phyloP scores from a whole-genome alignment of 2,329 filamentous ascomycete species.

The Ophiosphaerella herpotricha region DNA sequence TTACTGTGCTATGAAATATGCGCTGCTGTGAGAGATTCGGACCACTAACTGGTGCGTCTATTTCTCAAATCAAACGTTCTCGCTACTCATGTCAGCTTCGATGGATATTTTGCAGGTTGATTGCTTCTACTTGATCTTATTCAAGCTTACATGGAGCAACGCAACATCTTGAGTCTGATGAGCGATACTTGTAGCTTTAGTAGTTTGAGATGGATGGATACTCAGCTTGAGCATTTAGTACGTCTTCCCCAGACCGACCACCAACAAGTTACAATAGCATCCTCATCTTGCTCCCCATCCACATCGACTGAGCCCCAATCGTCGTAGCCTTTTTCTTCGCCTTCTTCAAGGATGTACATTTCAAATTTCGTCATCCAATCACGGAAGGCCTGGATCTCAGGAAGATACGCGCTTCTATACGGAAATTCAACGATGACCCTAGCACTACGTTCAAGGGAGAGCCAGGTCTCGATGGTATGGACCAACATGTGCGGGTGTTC shows the following conservation, averaged over 20 bases:
- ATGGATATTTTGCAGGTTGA: no score
- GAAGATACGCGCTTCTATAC: slow-evolving; percentile 70
- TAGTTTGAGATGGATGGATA: neutral
- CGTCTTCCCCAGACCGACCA: slow-evolving; percentile 52
- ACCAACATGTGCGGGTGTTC: slow-evolving; percentile 78
- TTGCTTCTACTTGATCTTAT: no score
- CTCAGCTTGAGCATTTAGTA: no score
- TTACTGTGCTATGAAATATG: no score
- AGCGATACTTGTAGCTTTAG: neutral
- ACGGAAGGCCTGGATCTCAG: slow-evolving; percentile 68
- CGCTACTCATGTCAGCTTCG: no score
- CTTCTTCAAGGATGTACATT: slow-evolving; percentile 62
- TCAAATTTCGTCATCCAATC: slow-evolving; percentile 62
- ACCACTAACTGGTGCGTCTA: no score
- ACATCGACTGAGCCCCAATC: slow-evolving; percentile 65
- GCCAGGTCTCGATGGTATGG: slow-evolving; percentile 69
- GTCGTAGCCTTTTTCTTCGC: slow-evolving; percentile 68
- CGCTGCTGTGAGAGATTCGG: no score
- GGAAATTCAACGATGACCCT: slow-evolving; percentile 82
- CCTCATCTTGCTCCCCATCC: slow-evolving; percentile 55
- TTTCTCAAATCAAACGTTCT: no score
- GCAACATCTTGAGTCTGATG: neutral
- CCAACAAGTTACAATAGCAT: slow-evolving; percentile 66
- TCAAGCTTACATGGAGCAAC: no score
- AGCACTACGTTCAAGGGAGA: slow-evolving; percentile 61